These are phyloP conservation scores for Euptelea pleiosperma DNA, from an alignment of 164 flowering plant species.

Conservation along the genomic window DNA sequence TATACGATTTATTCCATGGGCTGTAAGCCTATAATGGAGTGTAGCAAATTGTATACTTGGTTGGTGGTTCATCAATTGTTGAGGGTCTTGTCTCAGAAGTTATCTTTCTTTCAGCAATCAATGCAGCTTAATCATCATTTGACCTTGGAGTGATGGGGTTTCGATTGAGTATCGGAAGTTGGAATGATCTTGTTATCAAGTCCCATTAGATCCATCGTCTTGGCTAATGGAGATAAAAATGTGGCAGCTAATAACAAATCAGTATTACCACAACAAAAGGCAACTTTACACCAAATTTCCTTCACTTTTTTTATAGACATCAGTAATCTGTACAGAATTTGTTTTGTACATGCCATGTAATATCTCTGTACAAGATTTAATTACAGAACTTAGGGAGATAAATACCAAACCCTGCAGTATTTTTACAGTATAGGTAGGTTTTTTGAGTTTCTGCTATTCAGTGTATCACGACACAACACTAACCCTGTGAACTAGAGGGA, in stretches of 20 bases:
- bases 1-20: too few species aligned
- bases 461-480: background rate
- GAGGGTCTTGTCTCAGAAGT: too few species aligned
- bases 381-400: constrained; percentile 9
- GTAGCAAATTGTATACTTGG: too few species aligned
- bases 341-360: constrained; percentile 10
- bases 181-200: too few species aligned
- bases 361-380: constrained; percentile 19
- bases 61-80: too few species aligned
- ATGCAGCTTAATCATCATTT: too few species aligned
- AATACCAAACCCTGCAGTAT: constrained; percentile 6
- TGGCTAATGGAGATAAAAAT: background rate
- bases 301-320: constrained; percentile 2
- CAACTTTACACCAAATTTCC: constrained; percentile 6
- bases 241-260: background rate
- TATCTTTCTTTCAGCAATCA: too few species aligned
- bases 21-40: too few species aligned
- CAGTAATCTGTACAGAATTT: constrained; percentile 8
- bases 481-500: constrained; percentile 8
- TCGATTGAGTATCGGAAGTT: too few species aligned
- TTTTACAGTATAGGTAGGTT: constrained; percentile 14
- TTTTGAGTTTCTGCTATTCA: constrained; percentile 9
- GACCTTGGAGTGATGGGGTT: too few species aligned
- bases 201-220: too few species aligned
- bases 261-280: background rate